Conservation (phyloP, 2,329 filamentous ascomycete species). For the Claviceps citrina region DNA sequence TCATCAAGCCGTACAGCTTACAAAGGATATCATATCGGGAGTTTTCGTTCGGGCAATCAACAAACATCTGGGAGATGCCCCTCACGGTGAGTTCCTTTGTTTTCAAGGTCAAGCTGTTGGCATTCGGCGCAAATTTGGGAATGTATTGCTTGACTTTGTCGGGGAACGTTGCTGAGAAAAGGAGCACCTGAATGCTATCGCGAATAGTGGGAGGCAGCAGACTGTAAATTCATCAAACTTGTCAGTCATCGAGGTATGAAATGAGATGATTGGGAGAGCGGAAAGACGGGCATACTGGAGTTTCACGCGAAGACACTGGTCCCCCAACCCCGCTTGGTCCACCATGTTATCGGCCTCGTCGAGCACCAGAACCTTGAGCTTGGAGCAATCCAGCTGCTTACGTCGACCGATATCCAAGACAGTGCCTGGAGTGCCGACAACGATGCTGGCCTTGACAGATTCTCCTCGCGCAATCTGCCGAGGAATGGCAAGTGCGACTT, state of each 20-base stretch:
- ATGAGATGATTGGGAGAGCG: neutral
- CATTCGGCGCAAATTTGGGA: slow-evolving; percentile 64
- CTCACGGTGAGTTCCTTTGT: slow-evolving; percentile 89
- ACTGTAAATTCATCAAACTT: slow-evolving; percentile 18
- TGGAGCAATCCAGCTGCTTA: slow-evolving; percentile 53
- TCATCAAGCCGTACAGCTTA: slow-evolving; percentile 90
- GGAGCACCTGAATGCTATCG: slow-evolving; percentile 58
- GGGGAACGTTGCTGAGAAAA: slow-evolving; percentile 93
- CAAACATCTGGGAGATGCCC: slow-evolving; percentile 94
- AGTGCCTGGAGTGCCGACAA: slow-evolving; percentile 89
- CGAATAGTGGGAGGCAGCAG: slow-evolving; percentile 47
- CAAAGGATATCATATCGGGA: slow-evolving; percentile 81
- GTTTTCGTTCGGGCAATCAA: slow-evolving; percentile 70
- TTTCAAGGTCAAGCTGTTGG: slow-evolving; percentile 75
- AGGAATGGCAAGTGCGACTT: slow-evolving; percentile 70
- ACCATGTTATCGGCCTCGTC: slow-evolving; percentile 99
- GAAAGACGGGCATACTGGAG: slow-evolving; percentile 30
- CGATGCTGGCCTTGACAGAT: slow-evolving; percentile 57
- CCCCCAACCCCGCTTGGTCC: slow-evolving; percentile 84
- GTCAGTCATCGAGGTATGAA: slow-evolving; percentile 2
- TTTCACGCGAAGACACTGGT: slow-evolving; percentile 87
- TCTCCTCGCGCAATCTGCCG: slow-evolving; percentile 54
- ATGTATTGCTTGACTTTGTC: slow-evolving; percentile 75
- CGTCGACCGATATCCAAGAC: slow-evolving; percentile 75
- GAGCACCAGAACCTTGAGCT: slow-evolving; percentile 71